Evolutionary conservation across 495 filamentous ascomycete species (phyloP), one percentile per base, ranked within the genome.

Genomic region (Aspergillus asperescens): DNA sequence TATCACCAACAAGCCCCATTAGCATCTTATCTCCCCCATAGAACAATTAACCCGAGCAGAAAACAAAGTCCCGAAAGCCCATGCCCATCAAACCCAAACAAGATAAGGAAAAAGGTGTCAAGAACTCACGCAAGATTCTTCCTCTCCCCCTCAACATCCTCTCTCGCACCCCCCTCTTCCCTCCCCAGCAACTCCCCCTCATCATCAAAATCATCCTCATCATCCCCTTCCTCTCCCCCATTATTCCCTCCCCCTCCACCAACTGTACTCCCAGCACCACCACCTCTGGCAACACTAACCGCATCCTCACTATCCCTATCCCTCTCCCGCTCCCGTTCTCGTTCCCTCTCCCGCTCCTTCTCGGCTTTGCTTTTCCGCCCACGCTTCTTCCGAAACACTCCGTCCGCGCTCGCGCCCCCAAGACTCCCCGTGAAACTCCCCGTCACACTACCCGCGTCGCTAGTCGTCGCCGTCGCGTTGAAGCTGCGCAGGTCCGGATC

Each of bases 131-230:
- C 77, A 53, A 81, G 76, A 61, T 85, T 82, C 64, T 90, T 84
- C 67, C 84, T 83, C 64, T 83, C 78, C 40, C 83, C 78, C 60
- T 85, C 83, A 42, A 83, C 83, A 61, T 85, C 80, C 6, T 80
- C 71, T n/a, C 68, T 78, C 4, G 79, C 70, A 19, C 67, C 79
- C 37, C 80, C 77, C 37, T 81, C 78, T 49, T 80, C 77, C 31
- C 77, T 77, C 54, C 84, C 84, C 46, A 83, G 69, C 48, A 86
- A 69, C 20, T 75, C 81, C 12, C 81, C 81, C 56, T 84, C 81
- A 43, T 81, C 83, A 19, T 84, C 82, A 31, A 75, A 78, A 23
- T 85, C 85, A 45, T 82, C 81, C 9, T 86, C 84, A 7, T 81
- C 86, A 2, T 81, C 85, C 4, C 79, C 83, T 8, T 77, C 81